Conservation (phyloP, 2,329 filamentous ascomycete species). For the Clathrospora elynae region DNA sequence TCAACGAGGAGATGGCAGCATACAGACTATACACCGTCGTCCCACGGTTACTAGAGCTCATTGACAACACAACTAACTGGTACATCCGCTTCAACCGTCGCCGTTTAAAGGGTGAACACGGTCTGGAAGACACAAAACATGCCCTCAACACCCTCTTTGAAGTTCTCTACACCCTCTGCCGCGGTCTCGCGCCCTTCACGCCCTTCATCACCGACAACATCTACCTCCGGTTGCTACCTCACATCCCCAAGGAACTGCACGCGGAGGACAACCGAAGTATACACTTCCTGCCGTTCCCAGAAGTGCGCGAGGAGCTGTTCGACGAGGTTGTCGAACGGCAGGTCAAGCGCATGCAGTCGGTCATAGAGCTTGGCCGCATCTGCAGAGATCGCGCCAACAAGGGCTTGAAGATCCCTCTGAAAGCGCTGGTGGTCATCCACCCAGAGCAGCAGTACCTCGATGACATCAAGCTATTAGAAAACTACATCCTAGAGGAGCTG, state of each 20-base stretch:
- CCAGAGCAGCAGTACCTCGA: constrained; percentile 80
- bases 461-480: constrained; percentile 81
- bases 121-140: constrained; percentile 82
- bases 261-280: constrained; percentile 81
- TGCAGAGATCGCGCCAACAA: constrained; percentile 84
- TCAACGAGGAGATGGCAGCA: constrained; percentile 89
- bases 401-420: constrained; percentile 87
- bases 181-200: constrained; percentile 89
- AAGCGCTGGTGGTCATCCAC: constrained; percentile 87
- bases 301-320: constrained; percentile 86
- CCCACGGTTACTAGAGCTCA: constrained; percentile 78
- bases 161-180: constrained; percentile 85
- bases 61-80: constrained; percentile 98
- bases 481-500: constrained; percentile 89
- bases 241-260: constrained; percentile 74
- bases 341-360: constrained; percentile 89
- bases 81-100: constrained; percentile 95
- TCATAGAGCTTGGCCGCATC: constrained; percentile 88
- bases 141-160: constrained; percentile 94
- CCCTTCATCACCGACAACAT: constrained; percentile 96
- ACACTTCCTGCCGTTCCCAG: constrained; percentile 89
- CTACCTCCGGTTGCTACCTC: constrained; percentile 79
- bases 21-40: constrained; percentile 81
- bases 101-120: constrained; percentile 87
- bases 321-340: constrained; percentile 83